A percentile compares a stretch with the other conserved stretches of the same genome.
Evolutionary conservation across 345 rosid species (phyloP).

Genomic region (Iberis pinnata): DNA sequence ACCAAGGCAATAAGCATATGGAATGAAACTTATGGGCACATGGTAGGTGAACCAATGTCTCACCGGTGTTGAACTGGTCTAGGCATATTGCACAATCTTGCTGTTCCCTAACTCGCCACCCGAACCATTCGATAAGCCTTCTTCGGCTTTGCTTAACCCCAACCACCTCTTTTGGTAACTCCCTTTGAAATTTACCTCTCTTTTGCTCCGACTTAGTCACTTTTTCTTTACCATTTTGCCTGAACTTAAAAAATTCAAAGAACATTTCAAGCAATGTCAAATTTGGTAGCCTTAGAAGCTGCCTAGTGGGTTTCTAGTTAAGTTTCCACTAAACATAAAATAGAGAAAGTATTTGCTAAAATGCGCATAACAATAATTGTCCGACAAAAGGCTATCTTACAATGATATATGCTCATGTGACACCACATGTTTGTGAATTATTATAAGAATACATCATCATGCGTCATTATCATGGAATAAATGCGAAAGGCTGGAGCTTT

Average conservation of each 20-base stretch:
- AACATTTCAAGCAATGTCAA: constrained; percentile 11
- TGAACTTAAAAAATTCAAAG: constrained; percentile 21
- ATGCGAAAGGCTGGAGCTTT: not conserved
- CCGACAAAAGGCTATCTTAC: constrained; percentile 20
- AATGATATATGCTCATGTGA: constrained; percentile 24
- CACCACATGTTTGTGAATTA: no score
- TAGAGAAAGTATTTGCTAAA: not conserved
- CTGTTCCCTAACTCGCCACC: constrained; percentile 48
- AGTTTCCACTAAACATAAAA: not conserved
- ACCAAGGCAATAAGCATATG: constrained; percentile 64
- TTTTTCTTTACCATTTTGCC: constrained; percentile 30
- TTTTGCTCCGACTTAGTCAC: constrained; percentile 5
- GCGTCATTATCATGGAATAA: constrained; percentile 10
- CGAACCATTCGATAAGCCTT: constrained; percentile 42
- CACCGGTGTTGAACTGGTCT: constrained; percentile 51
- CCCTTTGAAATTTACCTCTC: constrained; percentile 11
- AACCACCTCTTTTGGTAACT: constrained; percentile 33
- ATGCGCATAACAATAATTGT: constrained; percentile 8
- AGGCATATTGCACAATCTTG: constrained; percentile 71
- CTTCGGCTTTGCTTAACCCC: constrained; percentile 34
- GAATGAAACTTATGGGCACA: constrained; percentile 74
- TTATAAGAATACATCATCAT: constrained; percentile 18
- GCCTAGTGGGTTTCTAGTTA: constrained; percentile 21
- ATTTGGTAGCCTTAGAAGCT: constrained; percentile 5
- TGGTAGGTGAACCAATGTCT: constrained; percentile 46